phyloP scores from a whole-genome alignment of 2,329 filamentous ascomycete genomes.

The Amauroascus niger region DNA sequence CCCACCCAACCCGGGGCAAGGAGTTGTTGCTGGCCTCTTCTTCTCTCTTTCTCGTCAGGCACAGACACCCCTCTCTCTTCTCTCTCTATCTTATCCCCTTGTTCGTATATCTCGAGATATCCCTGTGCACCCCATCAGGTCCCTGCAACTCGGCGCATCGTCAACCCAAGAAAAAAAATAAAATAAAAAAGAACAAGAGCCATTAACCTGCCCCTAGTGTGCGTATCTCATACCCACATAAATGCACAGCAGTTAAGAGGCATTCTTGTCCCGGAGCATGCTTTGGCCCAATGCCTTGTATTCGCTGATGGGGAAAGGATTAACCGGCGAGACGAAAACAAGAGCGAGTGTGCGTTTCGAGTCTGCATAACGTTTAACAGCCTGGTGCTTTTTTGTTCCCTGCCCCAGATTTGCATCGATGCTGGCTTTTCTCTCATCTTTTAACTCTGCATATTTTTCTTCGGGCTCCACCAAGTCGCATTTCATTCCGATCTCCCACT shows the following conservation, averaged over 20 bases:
- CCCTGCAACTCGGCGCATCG: slow-evolving; percentile 10
- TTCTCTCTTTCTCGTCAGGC: slow-evolving; percentile 5
- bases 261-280: neutral
- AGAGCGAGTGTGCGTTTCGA: neutral
- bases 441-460: slow-evolving; percentile 11
- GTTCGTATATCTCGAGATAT: slow-evolving; percentile 10
- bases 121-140: slow-evolving; percentile 11
- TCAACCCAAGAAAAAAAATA: too few relatives aligned
- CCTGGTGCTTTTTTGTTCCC: neutral
- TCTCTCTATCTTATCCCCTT: slow-evolving; percentile 7
- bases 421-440: slow-evolving; percentile 4
- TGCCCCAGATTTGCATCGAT: neutral
- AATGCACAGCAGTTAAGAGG: slow-evolving; percentile 8
- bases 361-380: slow-evolving; percentile 5
- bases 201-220: slow-evolving; percentile 4
- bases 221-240: slow-evolving; percentile 10
- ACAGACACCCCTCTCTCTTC: slow-evolving; percentile 8
- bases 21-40: neutral
- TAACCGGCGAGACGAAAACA: slow-evolving; percentile 1
- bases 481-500: slow-evolving; percentile 3
- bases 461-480: slow-evolving; percentile 8
- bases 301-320: neutral
- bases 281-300: neutral
- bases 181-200: neutral
- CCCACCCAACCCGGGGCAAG: neutral